These are phyloP conservation scores for Aspergillus indologenus DNA, from an alignment of 495 filamentous ascomycete genomes.

Conservation along the genomic window DNA sequence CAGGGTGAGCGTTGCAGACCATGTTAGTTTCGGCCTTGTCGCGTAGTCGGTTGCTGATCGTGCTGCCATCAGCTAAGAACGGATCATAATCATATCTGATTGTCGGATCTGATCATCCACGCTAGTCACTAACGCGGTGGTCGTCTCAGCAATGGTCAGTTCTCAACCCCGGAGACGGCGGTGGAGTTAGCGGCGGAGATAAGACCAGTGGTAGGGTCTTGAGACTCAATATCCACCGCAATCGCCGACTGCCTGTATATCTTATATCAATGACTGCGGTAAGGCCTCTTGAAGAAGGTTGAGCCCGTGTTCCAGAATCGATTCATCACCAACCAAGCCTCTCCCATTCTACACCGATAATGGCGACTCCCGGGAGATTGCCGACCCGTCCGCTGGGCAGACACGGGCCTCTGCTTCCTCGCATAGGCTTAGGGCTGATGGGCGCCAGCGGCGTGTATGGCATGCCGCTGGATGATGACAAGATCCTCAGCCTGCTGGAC, in stretches of 20 bases:
- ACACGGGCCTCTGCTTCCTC: constrained; percentile 53
- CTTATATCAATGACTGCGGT: not conserved
- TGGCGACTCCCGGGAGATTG: constrained; percentile 1
- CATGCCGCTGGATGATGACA: constrained; percentile 29
- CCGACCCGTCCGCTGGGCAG: constrained; percentile 48
- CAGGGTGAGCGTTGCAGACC: not conserved
- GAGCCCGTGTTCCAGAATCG: not conserved
- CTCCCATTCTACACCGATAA: not conserved
- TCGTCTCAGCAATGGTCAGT: not conserved
- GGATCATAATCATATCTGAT: too few species aligned
- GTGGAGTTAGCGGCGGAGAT: constrained; percentile 5
- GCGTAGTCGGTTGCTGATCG: not conserved
- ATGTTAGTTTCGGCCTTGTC: not conserved
- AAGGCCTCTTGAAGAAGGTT: not conserved
- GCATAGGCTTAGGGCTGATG: constrained; percentile 58
- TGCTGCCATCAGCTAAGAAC: not conserved
- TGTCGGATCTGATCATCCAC: not conserved
- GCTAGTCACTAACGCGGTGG: not conserved
- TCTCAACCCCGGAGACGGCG: not conserved
- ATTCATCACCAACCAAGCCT: not conserved
- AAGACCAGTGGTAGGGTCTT: not conserved
- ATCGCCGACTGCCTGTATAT: not conserved
- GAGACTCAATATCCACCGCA: not conserved
- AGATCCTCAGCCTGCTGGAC: constrained; percentile 43
- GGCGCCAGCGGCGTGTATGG: constrained; percentile 50